These are phyloP conservation scores for Eucalyptus sp. DNA, from an alignment of 345 rosid genomes.

Conservation along the genomic window DNA sequence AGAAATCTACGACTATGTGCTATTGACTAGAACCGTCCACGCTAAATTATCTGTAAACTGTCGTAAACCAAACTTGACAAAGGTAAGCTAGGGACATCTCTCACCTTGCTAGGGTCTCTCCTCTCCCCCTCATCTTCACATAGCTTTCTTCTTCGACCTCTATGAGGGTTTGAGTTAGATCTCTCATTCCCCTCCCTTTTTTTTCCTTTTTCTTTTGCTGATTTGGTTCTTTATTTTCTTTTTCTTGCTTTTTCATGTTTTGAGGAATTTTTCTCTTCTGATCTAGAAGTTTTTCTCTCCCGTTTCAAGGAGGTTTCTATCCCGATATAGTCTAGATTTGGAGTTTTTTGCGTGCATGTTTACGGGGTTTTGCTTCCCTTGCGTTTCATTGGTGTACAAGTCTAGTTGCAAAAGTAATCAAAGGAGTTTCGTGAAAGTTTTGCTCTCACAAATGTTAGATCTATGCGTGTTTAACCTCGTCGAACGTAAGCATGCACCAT, in stretches of 20 bases:
- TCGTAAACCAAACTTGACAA: background rate
- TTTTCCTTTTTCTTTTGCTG: background rate
- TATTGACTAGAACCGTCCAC: background rate
- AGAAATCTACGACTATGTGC: background rate
- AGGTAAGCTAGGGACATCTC: background rate
- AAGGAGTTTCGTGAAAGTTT: background rate
- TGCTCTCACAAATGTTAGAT: fast-evolving
- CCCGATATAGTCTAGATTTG: background rate
- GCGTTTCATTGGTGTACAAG: background rate
- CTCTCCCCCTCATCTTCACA: background rate
- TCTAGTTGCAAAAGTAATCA: background rate
- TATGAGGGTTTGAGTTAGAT: background rate
- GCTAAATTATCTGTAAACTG: background rate
- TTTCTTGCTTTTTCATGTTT: background rate
- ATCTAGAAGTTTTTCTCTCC: background rate
- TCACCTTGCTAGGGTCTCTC: background rate
- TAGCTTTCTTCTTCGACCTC: fast-evolving
- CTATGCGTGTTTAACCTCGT: fast-evolving
- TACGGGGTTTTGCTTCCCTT: fast-evolving
- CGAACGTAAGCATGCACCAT: background rate
- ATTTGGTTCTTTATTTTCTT: background rate
- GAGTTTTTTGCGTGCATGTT: background rate
- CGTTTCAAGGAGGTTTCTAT: background rate
- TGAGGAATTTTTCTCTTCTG: background rate
- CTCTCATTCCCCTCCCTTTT: background rate